Evolutionary conservation across 2,329 filamentous ascomycete genomes (phyloP).

Genomic region (Scedosporium boydii): DNA sequence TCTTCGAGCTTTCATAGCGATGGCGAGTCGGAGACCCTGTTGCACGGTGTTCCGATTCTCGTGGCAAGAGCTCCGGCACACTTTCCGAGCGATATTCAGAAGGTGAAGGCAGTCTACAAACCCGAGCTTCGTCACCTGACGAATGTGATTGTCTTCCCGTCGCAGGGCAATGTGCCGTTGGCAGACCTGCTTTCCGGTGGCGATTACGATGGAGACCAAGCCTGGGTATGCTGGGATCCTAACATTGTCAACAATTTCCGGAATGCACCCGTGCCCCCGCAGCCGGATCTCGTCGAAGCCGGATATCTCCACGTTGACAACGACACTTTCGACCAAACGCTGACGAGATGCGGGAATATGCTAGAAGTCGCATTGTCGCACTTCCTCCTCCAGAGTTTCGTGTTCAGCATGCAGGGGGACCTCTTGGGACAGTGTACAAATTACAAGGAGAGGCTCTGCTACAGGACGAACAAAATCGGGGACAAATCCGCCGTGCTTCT

Average conservation of each 20-base stretch:
- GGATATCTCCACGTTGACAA: conserved; percentile 41
- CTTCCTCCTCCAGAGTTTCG: conserved; percentile 45
- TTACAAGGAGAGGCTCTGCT: conserved; percentile 54
- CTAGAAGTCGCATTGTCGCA: conserved; percentile 17
- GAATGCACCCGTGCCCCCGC: conserved; percentile 35
- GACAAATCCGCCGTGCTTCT: conserved; percentile 34
- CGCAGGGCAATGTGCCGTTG: conserved; percentile 49
- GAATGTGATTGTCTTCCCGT: conserved; percentile 72
- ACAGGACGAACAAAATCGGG: conserved; percentile 43
- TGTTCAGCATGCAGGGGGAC: conserved; percentile 46
- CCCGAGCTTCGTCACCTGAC: conserved; percentile 56
- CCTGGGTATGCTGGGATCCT: conserved; percentile 69
- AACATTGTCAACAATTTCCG: conserved; percentile 55
- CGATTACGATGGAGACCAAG: conserved; percentile 72
- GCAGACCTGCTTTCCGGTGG: conserved; percentile 67
- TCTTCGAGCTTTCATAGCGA: conserved; percentile 45
- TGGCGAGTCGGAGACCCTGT: conserved; percentile 28
- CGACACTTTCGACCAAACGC: conserved; percentile 7
- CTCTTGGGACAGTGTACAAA: conserved; percentile 56
- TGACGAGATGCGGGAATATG: conserved; percentile 17
- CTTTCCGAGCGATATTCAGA: conserved; percentile 63
- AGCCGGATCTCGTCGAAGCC: conserved; percentile 31
- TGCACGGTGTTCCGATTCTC: conserved; percentile 47
- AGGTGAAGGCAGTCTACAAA: conserved; percentile 48
- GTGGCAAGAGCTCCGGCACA: conserved; percentile 63